A percentile compares a stretch with the other conserved stretches of the same genome.
phyloP scores from a whole-genome alignment of 306 rosid genomes.

The Fagus sylvatica region DNA sequence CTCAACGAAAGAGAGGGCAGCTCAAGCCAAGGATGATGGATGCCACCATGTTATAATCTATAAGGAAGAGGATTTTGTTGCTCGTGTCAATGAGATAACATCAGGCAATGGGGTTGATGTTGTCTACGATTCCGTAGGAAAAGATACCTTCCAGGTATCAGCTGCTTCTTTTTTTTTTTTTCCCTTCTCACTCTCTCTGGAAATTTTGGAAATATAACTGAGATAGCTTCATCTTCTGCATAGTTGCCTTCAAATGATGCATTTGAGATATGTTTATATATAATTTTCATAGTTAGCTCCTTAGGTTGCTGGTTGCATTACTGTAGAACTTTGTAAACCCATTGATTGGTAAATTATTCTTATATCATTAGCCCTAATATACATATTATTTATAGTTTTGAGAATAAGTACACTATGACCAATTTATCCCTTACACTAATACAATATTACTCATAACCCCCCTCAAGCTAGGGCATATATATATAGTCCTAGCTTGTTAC shows the following conservation, averaged over 20 bases:
- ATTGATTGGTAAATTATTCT: too few relatives aligned
- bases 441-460: too few relatives aligned
- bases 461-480: too few relatives aligned
- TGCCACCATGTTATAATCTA: slow-evolving; percentile 77
- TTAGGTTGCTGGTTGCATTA: slow-evolving; percentile 1
- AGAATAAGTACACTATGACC: too few relatives aligned
- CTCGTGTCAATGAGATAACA: slow-evolving; percentile 77
- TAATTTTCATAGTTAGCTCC: neutral
- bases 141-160: slow-evolving; percentile 83
- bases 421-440: too few relatives aligned
- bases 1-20: slow-evolving; percentile 80
- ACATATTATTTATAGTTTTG: too few relatives aligned
- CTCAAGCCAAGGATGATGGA: slow-evolving; percentile 91
- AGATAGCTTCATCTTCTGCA: neutral
- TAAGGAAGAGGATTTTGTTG: slow-evolving; percentile 75
- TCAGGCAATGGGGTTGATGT: slow-evolving; percentile 82
- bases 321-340: neutral
- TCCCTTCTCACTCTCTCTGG: neutral
- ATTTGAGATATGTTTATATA: neutral
- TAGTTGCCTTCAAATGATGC: neutral
- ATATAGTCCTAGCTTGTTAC: too few relatives aligned
- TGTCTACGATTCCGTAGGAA: slow-evolving; percentile 93
- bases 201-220: neutral
- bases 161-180: slow-evolving; percentile 5
- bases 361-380: too few relatives aligned